These are phyloP conservation scores for Penicillium salamii DNA, from an alignment of 495 filamentous ascomycete species.

Conservation along the genomic window DNA sequence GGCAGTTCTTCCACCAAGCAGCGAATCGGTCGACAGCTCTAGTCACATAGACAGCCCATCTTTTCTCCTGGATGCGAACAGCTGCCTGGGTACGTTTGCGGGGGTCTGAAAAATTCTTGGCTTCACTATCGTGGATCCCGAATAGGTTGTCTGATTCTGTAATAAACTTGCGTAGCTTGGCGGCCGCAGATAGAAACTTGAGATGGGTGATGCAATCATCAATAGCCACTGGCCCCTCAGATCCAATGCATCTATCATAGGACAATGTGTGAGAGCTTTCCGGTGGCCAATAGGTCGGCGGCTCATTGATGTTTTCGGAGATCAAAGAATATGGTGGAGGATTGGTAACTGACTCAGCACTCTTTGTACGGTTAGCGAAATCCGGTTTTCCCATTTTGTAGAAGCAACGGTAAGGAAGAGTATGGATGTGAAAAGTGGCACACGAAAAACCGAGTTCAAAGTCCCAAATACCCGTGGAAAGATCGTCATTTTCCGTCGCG, in stretches of 20 bases:
- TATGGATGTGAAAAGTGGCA: not conserved
- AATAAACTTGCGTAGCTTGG: not conserved
- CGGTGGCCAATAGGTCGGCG: not conserved
- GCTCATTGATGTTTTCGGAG: not conserved
- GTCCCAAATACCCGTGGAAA: not conserved
- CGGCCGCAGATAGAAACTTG: not conserved
- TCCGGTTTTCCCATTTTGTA: not conserved
- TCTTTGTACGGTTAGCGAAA: not conserved
- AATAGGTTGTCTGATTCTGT: not conserved
- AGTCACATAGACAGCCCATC: constrained; percentile 75
- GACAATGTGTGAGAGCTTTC: not conserved
- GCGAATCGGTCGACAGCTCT: constrained; percentile 73
- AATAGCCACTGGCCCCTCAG: not conserved
- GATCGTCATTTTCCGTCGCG: not conserved
- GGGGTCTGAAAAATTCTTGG: not conserved
- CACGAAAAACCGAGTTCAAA: too few species aligned
- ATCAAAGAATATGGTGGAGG: not conserved
- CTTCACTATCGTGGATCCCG: not conserved
- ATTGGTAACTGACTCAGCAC: not conserved
- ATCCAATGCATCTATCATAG: not conserved
- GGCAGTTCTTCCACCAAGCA: constrained; percentile 58
- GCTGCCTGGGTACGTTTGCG: not conserved
- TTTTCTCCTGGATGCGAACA: constrained; percentile 65
- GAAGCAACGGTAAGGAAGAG: not conserved
- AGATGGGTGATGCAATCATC: not conserved